Evolutionary conservation across 495 filamentous ascomycete genomes (phyloP), one percentile per base, ranked within the genome.

Genomic region (Barbatosphaeria neglecta): DNA sequence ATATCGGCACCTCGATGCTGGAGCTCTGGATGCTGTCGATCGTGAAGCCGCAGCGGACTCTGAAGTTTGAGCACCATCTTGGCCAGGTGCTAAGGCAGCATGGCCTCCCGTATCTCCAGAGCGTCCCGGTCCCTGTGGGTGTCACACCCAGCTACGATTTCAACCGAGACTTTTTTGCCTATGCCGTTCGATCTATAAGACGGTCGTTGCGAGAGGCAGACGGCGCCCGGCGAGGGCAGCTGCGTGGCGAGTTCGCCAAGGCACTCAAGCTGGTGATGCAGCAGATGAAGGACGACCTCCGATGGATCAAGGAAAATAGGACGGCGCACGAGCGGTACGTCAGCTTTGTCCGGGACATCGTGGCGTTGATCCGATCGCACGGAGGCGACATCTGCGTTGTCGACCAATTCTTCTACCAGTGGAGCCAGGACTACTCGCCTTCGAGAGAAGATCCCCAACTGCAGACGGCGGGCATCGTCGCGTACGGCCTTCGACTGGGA

Each of bases 401-500:
- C 4, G 66, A 69, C 43, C 48, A 57, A 5, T 77, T 71, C 55
- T 77, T 70, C 53, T 65, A 68, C 22, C 64, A 64, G 20, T 66
- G 68, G 16, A 70, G 66, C 35, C 54, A 43, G 3, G 64, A 68
- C 40, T 77, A 77, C 53, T 69, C 67, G 15, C 72, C 73, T 0
- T 59, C 67, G 2, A 43, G 61, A n/a, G 59, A 69, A 20, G 73
- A 77, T 46, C 72, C 72, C 0, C 61, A 64, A 6, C 61, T 77
- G 5, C 72, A 72, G 33, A 61, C 60, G 19, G 69, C 71, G 7
- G 62, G 66, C 6, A 72, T 77, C 24, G 42, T 73, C 1, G 65
- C 70, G 16, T 77, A 72, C 56, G 70, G 65, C 16, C 59, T 74
- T 33, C 62, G 66, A 13, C 55, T 75, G 19, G 56, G 54, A 27